Conservation (phyloP, 345 rosid species). For the Gossypium raimondii region DNA sequence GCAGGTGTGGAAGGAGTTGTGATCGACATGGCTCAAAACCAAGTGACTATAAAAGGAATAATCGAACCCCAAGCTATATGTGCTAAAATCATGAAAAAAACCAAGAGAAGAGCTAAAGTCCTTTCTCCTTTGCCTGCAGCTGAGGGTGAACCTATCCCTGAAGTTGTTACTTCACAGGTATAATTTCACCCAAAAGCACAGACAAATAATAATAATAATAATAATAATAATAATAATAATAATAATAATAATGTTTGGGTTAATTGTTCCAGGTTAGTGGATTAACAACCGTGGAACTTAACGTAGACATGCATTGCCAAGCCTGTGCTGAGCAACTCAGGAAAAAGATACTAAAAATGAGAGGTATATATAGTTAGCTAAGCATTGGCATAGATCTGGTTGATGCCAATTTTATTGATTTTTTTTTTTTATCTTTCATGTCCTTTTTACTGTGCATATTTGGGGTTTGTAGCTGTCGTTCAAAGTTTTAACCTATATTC, state of each 20-base stretch:
- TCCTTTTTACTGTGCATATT: too few relatives aligned
- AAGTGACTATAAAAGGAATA: slow-evolving; percentile 73
- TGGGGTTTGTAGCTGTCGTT: too few relatives aligned
- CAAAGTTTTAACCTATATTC: too few relatives aligned
- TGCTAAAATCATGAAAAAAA: slow-evolving; percentile 64
- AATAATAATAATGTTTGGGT: not conserved
- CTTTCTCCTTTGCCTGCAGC: slow-evolving; percentile 70
- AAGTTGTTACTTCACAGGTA: slow-evolving; percentile 61
- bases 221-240: not conserved
- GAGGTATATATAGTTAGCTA: slow-evolving; percentile 41
- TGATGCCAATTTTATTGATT: not conserved
- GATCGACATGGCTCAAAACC: slow-evolving; percentile 67
- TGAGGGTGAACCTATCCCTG: slow-evolving; percentile 72
- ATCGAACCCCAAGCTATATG: slow-evolving; percentile 81
- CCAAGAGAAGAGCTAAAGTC: slow-evolving; percentile 70
- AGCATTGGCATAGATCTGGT: not conserved
- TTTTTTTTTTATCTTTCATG: too few relatives aligned
- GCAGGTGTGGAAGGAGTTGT: slow-evolving; percentile 83
- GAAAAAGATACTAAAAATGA: slow-evolving; percentile 86
- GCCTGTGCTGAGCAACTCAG: slow-evolving; percentile 92
- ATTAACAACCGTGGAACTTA: slow-evolving; percentile 66
- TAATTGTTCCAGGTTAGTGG: slow-evolving; percentile 48
- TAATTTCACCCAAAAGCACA: not conserved
- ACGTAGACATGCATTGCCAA: slow-evolving; percentile 86
- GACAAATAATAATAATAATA: not conserved